Evolutionary conservation across 805 yeast species (phyloP).

Genomic region (Kodamaea nitidulidarum): DNA sequence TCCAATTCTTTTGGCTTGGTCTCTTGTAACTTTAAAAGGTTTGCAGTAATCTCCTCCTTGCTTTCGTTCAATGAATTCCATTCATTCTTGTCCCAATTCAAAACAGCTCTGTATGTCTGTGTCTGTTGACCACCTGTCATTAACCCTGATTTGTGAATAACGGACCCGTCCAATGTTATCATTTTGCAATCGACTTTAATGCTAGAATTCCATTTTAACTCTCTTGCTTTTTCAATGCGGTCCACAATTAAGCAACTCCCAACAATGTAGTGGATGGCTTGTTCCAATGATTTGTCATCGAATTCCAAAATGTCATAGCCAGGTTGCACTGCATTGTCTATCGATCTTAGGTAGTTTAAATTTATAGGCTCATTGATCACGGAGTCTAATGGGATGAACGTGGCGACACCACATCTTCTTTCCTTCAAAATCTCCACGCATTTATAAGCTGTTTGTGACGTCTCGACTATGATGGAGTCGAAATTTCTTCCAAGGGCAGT

Average conservation of each 20-base stretch:
- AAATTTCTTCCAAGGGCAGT: constrained; percentile 74
- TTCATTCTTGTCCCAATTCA: constrained; percentile 73
- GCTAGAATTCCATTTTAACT: constrained; percentile 59
- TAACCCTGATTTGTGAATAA: constrained; percentile 79
- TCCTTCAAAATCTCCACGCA: constrained; percentile 79
- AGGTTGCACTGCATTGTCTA: constrained; percentile 58
- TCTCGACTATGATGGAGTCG: constrained; percentile 83
- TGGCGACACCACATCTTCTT: constrained; percentile 78
- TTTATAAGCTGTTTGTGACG: constrained; percentile 59
- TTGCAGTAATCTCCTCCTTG: constrained; percentile 49
- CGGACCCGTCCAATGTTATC: constrained; percentile 79
- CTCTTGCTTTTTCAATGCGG: constrained; percentile 60
- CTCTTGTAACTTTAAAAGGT: constrained; percentile 46
- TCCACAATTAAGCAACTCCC: constrained; percentile 80
- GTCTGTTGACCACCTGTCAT: constrained; percentile 85
- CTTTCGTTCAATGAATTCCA: constrained; percentile 47
- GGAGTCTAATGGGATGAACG: constrained; percentile 85
- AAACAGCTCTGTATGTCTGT: constrained; percentile 32
- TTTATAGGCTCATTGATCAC: constrained; percentile 53
- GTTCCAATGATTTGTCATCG: constrained; percentile 59
- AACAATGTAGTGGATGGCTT: constrained; percentile 76
- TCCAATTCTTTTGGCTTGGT: constrained; percentile 50
- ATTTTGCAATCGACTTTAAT: constrained; percentile 46
- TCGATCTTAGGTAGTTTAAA: constrained; percentile 49
- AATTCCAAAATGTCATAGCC: constrained; percentile 68